These are phyloP conservation scores for Gigaspora rosea DNA, from an alignment of 192 early-diverging fungal species.

Conservation along the genomic window DNA sequence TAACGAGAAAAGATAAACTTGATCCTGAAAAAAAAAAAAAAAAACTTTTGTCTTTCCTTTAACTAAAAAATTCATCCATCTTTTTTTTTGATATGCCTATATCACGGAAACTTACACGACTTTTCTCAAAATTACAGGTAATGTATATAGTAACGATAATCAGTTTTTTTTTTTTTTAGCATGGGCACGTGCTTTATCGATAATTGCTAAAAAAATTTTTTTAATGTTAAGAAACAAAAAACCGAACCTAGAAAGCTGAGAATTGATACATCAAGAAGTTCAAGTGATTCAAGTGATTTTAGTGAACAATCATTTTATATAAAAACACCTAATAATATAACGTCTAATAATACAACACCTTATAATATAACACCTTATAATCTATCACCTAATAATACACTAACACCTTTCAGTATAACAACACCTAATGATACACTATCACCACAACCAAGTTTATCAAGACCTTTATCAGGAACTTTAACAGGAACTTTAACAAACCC, in stretches of 20 bases:
- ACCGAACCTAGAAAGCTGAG: background rate
- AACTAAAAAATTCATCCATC: too few species aligned
- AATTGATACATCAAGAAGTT: background rate
- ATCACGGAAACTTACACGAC: background rate
- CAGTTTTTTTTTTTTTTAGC: background rate
- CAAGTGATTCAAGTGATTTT: background rate
- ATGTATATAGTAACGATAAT: background rate
- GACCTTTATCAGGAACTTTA: too few species aligned
- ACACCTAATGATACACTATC: background rate
- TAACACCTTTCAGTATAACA: background rate
- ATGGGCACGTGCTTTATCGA: background rate
- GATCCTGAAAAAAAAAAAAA: too few species aligned
- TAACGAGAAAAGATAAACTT: too few species aligned
- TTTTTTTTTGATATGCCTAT: background rate
- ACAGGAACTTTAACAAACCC: too few species aligned
- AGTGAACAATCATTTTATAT: background rate
- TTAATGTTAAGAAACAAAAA: background rate
- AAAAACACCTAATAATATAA: background rate
- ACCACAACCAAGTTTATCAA: too few species aligned
- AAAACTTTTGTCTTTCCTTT: too few species aligned
- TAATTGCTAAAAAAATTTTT: background rate
- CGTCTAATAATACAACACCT: background rate
- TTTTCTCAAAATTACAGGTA: background rate
- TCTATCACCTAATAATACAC: too few species aligned
- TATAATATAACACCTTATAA: background rate